Conservation (phyloP, 78 protist genomes). For the Capsaspora owczarzaki region DNA sequence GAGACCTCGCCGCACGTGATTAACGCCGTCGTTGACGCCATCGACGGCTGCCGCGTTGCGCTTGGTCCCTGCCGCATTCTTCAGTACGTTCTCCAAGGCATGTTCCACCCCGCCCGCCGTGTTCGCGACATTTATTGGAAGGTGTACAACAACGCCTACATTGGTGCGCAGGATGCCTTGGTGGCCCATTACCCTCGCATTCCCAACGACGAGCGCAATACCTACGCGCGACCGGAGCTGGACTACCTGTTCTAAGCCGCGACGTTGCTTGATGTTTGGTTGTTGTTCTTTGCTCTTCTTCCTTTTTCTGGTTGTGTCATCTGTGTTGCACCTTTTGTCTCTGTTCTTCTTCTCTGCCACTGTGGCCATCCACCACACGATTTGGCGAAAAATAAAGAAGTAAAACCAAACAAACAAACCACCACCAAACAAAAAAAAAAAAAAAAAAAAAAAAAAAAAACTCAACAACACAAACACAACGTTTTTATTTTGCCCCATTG, state of each 20-base stretch:
- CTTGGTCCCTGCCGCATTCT: slow-evolving; percentile 87
- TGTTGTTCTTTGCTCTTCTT: too few species aligned
- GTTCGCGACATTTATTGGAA: slow-evolving; percentile 98
- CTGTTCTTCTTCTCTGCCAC: too few species aligned
- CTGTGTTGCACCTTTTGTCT: too few species aligned
- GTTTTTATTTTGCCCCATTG: too few species aligned
- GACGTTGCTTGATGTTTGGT: too few species aligned
- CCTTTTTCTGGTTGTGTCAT: too few species aligned
- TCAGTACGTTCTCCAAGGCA: slow-evolving; percentile 78
- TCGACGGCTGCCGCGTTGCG: slow-evolving; percentile 88
- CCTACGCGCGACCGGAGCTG: slow-evolving; percentile 19
- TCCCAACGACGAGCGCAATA: slow-evolving; percentile 32
- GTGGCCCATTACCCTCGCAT: slow-evolving; percentile 63
- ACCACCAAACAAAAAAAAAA: too few species aligned
- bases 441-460: too few species aligned
- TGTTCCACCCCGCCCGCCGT: slow-evolving; percentile 84
- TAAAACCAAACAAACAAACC: too few species aligned
- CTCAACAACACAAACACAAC: too few species aligned
- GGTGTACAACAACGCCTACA: slow-evolving; percentile 89
- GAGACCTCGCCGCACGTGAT: slow-evolving; percentile 98
- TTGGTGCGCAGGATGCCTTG: slow-evolving; percentile 57
- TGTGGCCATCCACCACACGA: too few species aligned
- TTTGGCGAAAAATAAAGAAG: too few species aligned
- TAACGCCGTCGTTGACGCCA: slow-evolving; percentile 92
- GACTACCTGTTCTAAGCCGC: slow-evolving; percentile 12